phyloP scores from a whole-genome alignment of 139 green algal genomes.

The Zygnema circumcarinatum region DNA sequence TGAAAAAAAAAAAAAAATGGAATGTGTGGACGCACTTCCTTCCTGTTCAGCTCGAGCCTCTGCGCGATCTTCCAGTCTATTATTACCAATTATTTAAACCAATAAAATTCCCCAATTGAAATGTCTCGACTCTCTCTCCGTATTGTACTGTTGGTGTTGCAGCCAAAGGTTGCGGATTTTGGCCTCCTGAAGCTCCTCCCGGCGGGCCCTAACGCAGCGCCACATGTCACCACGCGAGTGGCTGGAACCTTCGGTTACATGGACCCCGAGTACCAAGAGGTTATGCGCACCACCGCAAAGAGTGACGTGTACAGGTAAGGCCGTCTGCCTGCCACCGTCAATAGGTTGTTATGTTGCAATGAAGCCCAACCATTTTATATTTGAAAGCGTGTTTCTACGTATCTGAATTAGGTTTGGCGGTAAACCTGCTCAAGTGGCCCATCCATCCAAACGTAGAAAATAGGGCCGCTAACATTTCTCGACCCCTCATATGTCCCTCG shows the following conservation, averaged over 20 bases:
- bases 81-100: background rate
- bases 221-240: slow-evolving; percentile 48
- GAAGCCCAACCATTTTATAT: too few relatives aligned
- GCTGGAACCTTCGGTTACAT: slow-evolving; percentile 44
- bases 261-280: slow-evolving; percentile 54
- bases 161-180: slow-evolving; percentile 49
- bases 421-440: too few relatives aligned
- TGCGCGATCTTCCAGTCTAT: background rate
- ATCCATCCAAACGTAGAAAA: too few relatives aligned
- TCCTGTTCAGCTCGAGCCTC: background rate
- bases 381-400: too few relatives aligned
- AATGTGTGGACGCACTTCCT: background rate
- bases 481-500: too few relatives aligned
- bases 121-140: too few relatives aligned
- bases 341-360: too few relatives aligned
- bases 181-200: slow-evolving; percentile 34
- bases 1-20: too few relatives aligned
- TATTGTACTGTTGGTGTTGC: too few relatives aligned
- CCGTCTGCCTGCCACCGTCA: too few relatives aligned
- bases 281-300: slow-evolving; percentile 23
- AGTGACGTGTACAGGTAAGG: slow-evolving; percentile 42
- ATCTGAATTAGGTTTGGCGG: too few relatives aligned
- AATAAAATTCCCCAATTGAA: background rate
- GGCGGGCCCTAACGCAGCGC: background rate
- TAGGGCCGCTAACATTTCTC: too few relatives aligned